Percentiles rank a stretch among this genome's conserved stretches.
phyloP scores from a whole-genome alignment of 805 yeast species.

The Candida odintsovae region DNA sequence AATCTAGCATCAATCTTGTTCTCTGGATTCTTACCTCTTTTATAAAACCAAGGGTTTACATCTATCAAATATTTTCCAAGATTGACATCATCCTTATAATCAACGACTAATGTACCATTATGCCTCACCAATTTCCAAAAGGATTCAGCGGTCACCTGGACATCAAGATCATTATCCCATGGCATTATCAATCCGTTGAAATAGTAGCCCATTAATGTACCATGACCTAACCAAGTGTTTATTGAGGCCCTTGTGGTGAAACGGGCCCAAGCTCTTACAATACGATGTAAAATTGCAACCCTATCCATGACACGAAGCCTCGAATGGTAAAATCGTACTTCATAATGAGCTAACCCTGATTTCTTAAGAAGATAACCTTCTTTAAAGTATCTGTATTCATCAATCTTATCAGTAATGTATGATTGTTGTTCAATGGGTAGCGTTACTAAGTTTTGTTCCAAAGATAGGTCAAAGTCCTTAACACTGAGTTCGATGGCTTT shows the following conservation, averaged over 20 bases:
- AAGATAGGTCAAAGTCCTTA: slow-evolving; percentile 12
- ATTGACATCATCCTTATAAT: slow-evolving; percentile 9
- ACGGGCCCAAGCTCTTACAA: slow-evolving; percentile 20
- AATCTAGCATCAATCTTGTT: slow-evolving; percentile 69
- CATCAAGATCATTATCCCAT: slow-evolving; percentile 66
- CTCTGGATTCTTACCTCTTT: slow-evolving; percentile 45
- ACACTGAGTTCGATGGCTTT: slow-evolving; percentile 5
- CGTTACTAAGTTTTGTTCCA: background rate
- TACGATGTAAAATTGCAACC: slow-evolving; percentile 18
- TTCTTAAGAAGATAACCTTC: slow-evolving; percentile 17
- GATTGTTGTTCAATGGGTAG: background rate
- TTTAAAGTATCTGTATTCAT: slow-evolving; percentile 20
- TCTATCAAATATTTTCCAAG: slow-evolving; percentile 47
- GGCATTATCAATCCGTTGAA: slow-evolving; percentile 60
- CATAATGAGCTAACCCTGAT: slow-evolving; percentile 22
- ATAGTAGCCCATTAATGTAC: slow-evolving; percentile 56
- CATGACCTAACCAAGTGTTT: slow-evolving; percentile 58
- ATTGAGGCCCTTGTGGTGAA: slow-evolving; percentile 10
- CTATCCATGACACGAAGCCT: slow-evolving; percentile 16
- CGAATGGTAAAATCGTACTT: slow-evolving; percentile 16
- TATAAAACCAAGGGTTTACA: slow-evolving; percentile 38
- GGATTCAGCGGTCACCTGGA: slow-evolving; percentile 43
- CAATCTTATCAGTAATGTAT: background rate
- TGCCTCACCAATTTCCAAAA: slow-evolving; percentile 8
- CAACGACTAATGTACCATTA: slow-evolving; percentile 10